Conservation (phyloP, 2,329 filamentous ascomycete species). For the Alternaria ethzedia region DNA sequence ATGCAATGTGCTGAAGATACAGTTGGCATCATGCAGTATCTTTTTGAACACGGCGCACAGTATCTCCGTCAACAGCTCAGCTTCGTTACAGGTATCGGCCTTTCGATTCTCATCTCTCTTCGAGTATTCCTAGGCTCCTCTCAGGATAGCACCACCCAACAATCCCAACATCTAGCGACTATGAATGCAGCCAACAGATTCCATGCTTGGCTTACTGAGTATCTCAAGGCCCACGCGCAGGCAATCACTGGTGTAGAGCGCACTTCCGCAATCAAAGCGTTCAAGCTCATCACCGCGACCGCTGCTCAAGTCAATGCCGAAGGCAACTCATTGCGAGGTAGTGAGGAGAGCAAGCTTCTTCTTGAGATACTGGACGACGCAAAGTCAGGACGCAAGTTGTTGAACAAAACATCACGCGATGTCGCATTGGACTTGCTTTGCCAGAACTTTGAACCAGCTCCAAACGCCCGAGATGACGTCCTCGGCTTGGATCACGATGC, state of each 20-base stretch:
- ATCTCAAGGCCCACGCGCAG: constrained; percentile 63
- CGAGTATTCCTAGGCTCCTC: constrained; percentile 75
- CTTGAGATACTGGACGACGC: constrained; percentile 81
- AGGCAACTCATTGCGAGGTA: constrained; percentile 72
- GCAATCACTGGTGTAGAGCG: constrained; percentile 25
- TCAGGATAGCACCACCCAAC: constrained; percentile 81
- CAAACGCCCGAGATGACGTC: constrained; percentile 67
- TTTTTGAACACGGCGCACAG: constrained; percentile 70
- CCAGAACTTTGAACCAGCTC: constrained; percentile 71
- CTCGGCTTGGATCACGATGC: constrained; percentile 72
- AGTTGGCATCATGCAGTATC: constrained; percentile 83
- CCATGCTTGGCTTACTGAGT: constrained; percentile 77
- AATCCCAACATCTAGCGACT: constrained; percentile 79
- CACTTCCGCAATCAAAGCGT: constrained; percentile 57
- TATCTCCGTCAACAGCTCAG: constrained; percentile 72
- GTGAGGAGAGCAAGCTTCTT: constrained; percentile 79
- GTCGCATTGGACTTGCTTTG: constrained; percentile 77
- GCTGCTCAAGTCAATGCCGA: constrained; percentile 71
- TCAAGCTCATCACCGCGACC: constrained; percentile 70
- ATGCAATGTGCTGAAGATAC: constrained; percentile 89
- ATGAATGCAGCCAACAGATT: constrained; percentile 78
- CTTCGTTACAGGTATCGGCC: constrained; percentile 79
- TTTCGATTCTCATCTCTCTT: constrained; percentile 81
- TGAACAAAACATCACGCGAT: constrained; percentile 73
- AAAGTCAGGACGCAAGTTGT: constrained; percentile 64